A percentile compares a stretch with the other conserved stretches of the same genome.
These are phyloP conservation scores for Neurospora sp. DNA, from an alignment of 495 filamentous ascomycete genomes.

Conservation along the genomic window DNA sequence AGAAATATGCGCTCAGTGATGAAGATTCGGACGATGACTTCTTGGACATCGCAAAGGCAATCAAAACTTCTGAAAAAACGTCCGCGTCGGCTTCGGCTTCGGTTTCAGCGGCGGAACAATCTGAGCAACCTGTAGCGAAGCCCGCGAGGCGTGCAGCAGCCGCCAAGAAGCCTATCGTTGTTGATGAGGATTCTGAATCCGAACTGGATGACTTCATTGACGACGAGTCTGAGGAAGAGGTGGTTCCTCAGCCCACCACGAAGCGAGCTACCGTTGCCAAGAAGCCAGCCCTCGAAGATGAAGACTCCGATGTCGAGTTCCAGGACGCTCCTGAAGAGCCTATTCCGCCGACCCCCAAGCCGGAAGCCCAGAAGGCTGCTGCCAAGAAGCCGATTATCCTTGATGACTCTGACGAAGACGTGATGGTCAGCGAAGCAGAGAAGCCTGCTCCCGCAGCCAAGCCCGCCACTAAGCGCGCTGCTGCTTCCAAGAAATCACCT, in stretches of 20 bases:
- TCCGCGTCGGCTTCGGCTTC: slow-evolving; percentile 6
- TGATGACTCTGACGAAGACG: background rate
- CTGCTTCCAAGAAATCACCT: slow-evolving; percentile 37
- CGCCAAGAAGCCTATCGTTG: background rate
- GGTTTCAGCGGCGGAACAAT: background rate
- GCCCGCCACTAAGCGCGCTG: slow-evolving; percentile 26
- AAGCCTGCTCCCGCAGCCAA: background rate
- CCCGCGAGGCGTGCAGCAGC: background rate
- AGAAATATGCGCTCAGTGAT: slow-evolving; percentile 32
- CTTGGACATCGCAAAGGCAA: slow-evolving; percentile 18
- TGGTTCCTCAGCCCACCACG: background rate
- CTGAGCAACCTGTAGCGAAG: background rate
- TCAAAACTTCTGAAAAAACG: slow-evolving; percentile 3
- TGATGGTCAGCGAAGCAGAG: background rate
- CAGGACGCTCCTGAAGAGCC: background rate
- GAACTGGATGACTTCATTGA: background rate
- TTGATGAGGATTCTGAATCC: background rate
- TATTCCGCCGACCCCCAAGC: background rate
- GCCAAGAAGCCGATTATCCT: slow-evolving; percentile 5
- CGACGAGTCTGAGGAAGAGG: slow-evolving; percentile 2
- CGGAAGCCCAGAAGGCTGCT: slow-evolving; percentile 2
- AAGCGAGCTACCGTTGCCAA: slow-evolving; percentile 7
- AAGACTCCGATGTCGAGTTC: slow-evolving; percentile 3
- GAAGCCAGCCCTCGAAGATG: background rate
- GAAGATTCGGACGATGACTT: slow-evolving; percentile 36